Conservation (phyloP, 2,329 filamentous ascomycete species). For the Diaporthe sp. region DNA sequence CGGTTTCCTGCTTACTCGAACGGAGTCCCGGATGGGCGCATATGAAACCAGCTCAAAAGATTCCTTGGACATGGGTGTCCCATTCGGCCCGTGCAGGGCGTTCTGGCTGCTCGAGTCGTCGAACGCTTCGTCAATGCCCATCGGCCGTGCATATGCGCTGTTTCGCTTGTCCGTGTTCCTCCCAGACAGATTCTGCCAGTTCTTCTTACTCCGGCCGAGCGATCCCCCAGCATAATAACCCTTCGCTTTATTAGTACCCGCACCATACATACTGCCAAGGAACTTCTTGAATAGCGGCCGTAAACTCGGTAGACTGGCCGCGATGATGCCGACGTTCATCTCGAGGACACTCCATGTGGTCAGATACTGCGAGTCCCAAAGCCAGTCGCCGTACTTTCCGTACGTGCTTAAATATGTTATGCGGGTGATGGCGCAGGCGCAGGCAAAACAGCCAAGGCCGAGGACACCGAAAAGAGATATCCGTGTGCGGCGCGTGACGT, state of each 20-base stretch:
- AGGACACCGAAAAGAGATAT: constrained; percentile 45
- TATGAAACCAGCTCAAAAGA: constrained; percentile 11
- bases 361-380: constrained; percentile 47
- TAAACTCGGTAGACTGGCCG: constrained; percentile 47
- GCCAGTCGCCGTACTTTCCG: constrained; percentile 47
- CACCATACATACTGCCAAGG: constrained; percentile 23
- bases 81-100: not conserved
- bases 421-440: constrained; percentile 47
- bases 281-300: constrained; percentile 46
- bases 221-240: constrained; percentile 4
- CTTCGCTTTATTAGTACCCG: not conserved
- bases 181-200: constrained; percentile 9
- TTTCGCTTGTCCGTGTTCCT: not conserved
- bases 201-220: not conserved
- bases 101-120: constrained; percentile 12
- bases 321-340: constrained; percentile 48
- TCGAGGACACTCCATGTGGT: constrained; percentile 49
- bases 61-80: not conserved
- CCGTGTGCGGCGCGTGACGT: constrained; percentile 48
- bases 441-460: constrained; percentile 48
- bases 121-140: not conserved
- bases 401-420: constrained; percentile 46
- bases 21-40: not conserved
- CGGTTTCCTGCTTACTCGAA: not conserved
- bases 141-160: not conserved